These are phyloP conservation scores for Alternaria panax DNA, from an alignment of 2,329 filamentous ascomycete species.

Conservation along the genomic window DNA sequence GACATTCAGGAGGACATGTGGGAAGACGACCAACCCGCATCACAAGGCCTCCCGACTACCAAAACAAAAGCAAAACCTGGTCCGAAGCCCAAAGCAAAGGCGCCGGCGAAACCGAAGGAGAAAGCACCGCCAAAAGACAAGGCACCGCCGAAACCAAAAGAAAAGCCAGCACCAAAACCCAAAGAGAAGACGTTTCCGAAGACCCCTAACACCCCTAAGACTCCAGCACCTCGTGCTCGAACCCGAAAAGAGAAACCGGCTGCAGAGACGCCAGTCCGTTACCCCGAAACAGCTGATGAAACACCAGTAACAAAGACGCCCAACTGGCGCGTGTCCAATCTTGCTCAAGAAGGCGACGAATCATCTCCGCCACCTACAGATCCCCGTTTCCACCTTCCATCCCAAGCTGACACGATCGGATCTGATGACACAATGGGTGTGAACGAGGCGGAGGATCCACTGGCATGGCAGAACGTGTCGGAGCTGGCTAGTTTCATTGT, in stretches of 20 bases:
- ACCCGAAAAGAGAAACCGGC: conserved; percentile 27
- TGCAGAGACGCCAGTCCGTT: conserved; percentile 28
- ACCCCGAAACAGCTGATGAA: conserved; percentile 16
- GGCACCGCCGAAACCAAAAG: conserved; percentile 15
- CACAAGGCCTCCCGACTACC: conserved; percentile 26
- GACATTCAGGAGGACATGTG: conserved; percentile 41
- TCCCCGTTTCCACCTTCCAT: conserved; percentile 47
- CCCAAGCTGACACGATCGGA: conserved; percentile 52
- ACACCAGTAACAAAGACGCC: conserved; percentile 30
- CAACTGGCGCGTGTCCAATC: conserved; percentile 35
- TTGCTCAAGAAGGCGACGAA: conserved; percentile 43
- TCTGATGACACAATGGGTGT: conserved; percentile 54
- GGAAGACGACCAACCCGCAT: conserved; percentile 43
- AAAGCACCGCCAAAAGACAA: conserved; percentile 20
- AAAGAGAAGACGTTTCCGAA: conserved; percentile 20
- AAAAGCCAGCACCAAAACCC: conserved; percentile 21
- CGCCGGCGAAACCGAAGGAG: conserved; percentile 16
- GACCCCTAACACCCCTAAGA: conserved; percentile 23
- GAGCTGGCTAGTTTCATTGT: conserved; percentile 57
- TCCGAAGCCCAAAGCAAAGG: conserved; percentile 23
- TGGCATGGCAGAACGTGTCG: conserved; percentile 53
- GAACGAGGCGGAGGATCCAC: conserved; percentile 49
- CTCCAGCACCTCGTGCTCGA: conserved; percentile 33
- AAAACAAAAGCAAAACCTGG: conserved; percentile 23
- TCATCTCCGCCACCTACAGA: conserved; percentile 52